Conservation (phyloP, 1,139 yeast species). For the Scheffersomyces lignicola region DNA sequence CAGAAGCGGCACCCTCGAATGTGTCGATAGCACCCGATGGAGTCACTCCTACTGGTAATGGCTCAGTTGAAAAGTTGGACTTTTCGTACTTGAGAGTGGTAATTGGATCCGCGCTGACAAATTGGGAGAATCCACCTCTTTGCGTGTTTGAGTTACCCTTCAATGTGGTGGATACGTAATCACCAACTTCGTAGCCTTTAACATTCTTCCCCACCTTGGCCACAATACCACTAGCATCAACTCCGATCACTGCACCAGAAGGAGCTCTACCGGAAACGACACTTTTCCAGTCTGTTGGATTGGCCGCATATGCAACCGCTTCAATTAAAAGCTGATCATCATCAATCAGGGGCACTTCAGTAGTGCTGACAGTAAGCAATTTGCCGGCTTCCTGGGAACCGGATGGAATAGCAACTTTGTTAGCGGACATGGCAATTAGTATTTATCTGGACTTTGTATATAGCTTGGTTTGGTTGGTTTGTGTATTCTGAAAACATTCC, state of each 20-base stretch:
- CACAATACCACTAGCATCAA: conserved; percentile 63
- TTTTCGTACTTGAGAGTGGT: conserved; percentile 31
- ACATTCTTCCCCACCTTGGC: conserved; percentile 57
- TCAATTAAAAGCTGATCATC: conserved; percentile 52
- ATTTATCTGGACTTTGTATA: too few relatives aligned
- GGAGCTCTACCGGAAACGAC: conserved; percentile 18
- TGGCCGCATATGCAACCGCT: conserved; percentile 60
- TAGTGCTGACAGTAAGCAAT: too few relatives aligned
- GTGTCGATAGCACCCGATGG: conserved; percentile 41
- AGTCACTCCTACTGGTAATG: conserved; percentile 13
- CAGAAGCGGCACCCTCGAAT: conserved; percentile 63
- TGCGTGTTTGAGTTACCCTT: conserved; percentile 28
- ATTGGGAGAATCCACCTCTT: conserved; percentile 64
- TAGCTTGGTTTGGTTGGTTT: too few relatives aligned
- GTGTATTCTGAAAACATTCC: too few relatives aligned
- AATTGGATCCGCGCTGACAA: conserved; percentile 40
- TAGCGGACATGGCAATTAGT: too few relatives aligned
- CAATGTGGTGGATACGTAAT: conserved; percentile 24
- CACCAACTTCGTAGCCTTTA: conserved; percentile 53
- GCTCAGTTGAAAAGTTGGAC: conserved; percentile 11
- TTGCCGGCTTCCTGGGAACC: too few relatives aligned
- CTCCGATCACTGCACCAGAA: conserved; percentile 56
- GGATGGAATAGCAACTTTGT: too few relatives aligned
- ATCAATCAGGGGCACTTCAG: too few relatives aligned
- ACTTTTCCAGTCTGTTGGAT: conserved; percentile 80